Evolutionary conservation across 495 filamentous ascomycete species (phyloP), one percentile per base, ranked within the genome.

Genomic region (Neurospora sp.): DNA sequence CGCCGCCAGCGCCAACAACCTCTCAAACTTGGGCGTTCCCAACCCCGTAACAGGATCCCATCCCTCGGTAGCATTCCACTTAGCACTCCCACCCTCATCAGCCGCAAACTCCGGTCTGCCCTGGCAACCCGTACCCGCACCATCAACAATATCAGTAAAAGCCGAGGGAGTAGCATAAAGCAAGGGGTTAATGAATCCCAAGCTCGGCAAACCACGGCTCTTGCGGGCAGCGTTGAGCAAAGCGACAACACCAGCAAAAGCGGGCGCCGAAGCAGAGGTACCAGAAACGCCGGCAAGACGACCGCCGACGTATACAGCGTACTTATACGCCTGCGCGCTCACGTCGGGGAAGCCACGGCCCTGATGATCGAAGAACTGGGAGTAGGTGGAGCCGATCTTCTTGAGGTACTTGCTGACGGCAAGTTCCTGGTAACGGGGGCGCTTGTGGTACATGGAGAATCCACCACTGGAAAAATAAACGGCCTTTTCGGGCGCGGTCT

Each of bases 111-210:
- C 79, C 45, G 72, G 74, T 5, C 77, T 66, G 34, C 86, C 86
- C 48, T 85, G 84, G 75, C 92, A 94, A 1, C 92, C 92, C 0
- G 82, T 85, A 42, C 87, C 89, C 6, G 86, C 86, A 1, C 90
- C 90, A 13, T 77, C 70, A 4, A 84, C 84, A 69, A 94, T 88
- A 75, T 94, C 92, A 17, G 86, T 92, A 70, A 93, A 81, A 1
- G 83, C 90, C 11, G 80, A 72, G 54, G 81, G 79, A 13, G 75
- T 80, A 11, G 82, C 82, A 81, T 93, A 94, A 37, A 94, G 76
- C 89, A 89, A 92, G 0, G 91, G 92, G 78, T 94, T 94, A 39
- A 93, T 76, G 83, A 93, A 94, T 0, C 92, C 92, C 71, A 94
- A 78, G 0, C 86, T 81, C 0, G 87, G 82, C 76, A 88, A 80